Evolutionary conservation across 345 rosid species (phyloP).

Genomic region (Aurinia saxatilis): DNA sequence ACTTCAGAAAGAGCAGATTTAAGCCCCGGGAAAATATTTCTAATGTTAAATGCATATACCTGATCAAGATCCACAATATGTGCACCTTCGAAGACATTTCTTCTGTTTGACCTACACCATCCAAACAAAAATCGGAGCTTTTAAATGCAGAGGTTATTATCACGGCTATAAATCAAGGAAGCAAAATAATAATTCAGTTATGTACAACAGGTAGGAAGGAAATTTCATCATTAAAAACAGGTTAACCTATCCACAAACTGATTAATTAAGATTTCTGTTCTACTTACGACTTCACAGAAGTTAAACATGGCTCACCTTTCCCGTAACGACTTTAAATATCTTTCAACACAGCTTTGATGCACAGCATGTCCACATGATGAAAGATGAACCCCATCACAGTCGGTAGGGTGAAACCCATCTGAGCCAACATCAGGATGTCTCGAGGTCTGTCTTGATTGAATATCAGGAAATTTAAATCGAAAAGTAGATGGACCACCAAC

Average conservation of each 20-base stretch:
- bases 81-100: slow-evolving; percentile 82
- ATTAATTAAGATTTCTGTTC: neutral
- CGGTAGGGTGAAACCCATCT: slow-evolving; percentile 69
- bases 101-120: slow-evolving; percentile 48
- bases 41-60: slow-evolving; percentile 37
- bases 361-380: slow-evolving; percentile 98
- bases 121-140: neutral
- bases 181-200: neutral
- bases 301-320: slow-evolving; percentile 53
- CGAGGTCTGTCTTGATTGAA: slow-evolving; percentile 47
- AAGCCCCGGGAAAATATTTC: slow-evolving; percentile 10
- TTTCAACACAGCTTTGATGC: slow-evolving; percentile 85
- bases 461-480: slow-evolving; percentile 41
- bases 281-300: neutral
- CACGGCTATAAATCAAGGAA: neutral
- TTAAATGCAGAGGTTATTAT: neutral
- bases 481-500: slow-evolving; percentile 39
- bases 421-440: slow-evolving; percentile 30
- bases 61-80: slow-evolving; percentile 72
- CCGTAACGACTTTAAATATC: slow-evolving; percentile 70
- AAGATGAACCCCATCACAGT: slow-evolving; percentile 80
- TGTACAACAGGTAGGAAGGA: neutral
- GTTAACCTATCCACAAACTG: slow-evolving; percentile 2
- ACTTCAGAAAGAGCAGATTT: slow-evolving; percentile 7
- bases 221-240: neutral